Evolutionary conservation across 2,329 filamentous ascomycete genomes (phyloP).

Genomic region (Trichoderma semiorbis): DNA sequence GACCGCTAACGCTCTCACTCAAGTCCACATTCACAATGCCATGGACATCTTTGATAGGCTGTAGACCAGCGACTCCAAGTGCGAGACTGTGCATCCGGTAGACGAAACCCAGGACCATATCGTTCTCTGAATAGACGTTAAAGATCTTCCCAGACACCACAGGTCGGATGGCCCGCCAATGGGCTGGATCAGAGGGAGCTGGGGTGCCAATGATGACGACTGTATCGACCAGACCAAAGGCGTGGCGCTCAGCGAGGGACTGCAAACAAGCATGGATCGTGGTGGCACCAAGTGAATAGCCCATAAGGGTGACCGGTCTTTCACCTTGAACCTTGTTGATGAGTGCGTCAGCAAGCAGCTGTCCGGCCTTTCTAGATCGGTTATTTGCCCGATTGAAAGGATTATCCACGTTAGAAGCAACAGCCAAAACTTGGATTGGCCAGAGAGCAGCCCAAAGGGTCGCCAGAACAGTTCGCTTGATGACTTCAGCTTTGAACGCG

Average conservation of each 20-base stretch:
- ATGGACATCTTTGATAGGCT: constrained; percentile 64
- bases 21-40: constrained; percentile 59
- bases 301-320: constrained; percentile 73
- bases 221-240: constrained; percentile 80
- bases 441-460: constrained; percentile 66
- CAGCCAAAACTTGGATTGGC: constrained; percentile 63
- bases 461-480: constrained; percentile 68
- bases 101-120: constrained; percentile 81
- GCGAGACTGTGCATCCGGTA: constrained; percentile 83
- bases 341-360: constrained; percentile 75
- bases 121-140: constrained; percentile 84
- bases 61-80: constrained; percentile 78
- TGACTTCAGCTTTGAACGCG: constrained; percentile 68
- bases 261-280: constrained; percentile 81
- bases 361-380: constrained; percentile 75
- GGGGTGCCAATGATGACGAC: constrained; percentile 81
- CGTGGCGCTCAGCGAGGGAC: constrained; percentile 69
- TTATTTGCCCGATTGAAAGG: constrained; percentile 75
- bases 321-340: constrained; percentile 81
- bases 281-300: constrained; percentile 76
- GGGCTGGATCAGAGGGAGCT: constrained; percentile 64
- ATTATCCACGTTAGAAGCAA: constrained; percentile 71
- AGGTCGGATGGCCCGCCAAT: constrained; percentile 74
- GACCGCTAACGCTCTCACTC: constrained; percentile 50
- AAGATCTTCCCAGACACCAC: constrained; percentile 80